Conservation (phyloP, 495 filamentous ascomycete genomes). For the Penicillium roqueforti region DNA sequence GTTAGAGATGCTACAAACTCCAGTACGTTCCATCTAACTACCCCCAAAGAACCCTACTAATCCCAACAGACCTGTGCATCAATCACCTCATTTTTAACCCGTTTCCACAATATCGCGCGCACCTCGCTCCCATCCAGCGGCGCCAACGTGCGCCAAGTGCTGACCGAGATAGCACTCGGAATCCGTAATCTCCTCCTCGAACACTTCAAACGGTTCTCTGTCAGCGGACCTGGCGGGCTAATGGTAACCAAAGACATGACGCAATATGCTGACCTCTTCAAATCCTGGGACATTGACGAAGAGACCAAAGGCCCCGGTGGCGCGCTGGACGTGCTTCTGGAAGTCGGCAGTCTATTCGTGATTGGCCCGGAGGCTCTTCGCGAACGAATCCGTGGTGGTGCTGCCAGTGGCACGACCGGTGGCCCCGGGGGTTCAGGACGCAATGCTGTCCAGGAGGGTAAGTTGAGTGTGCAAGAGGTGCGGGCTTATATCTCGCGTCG, state of each 20-base stretch:
- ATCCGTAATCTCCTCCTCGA: slow-evolving; percentile 75
- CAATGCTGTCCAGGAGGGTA: slow-evolving; percentile 41
- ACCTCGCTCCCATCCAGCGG: slow-evolving; percentile 67
- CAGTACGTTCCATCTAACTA: slow-evolving; percentile 35
- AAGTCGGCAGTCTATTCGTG: slow-evolving; percentile 96
- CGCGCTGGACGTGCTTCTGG: slow-evolving; percentile 76
- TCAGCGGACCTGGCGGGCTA: slow-evolving; percentile 85
- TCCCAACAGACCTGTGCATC: slow-evolving; percentile 61
- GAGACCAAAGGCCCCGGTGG: slow-evolving; percentile 50
- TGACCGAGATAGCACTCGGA: slow-evolving; percentile 78
- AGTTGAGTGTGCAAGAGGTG: slow-evolving; percentile 65
- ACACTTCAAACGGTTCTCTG: slow-evolving; percentile 89
- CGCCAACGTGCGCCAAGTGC: slow-evolving; percentile 70
- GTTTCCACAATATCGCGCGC: slow-evolving; percentile 54
- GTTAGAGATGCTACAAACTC: slow-evolving; percentile 79
- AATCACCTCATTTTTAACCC: slow-evolving; percentile 71
- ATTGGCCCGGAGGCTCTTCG: slow-evolving; percentile 84
- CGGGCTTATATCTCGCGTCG: slow-evolving; percentile 75
- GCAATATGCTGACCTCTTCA: slow-evolving; percentile 78
- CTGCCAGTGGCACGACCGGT: slow-evolving; percentile 27
- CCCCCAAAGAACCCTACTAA: neutral
- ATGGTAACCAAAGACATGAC: slow-evolving; percentile 96
- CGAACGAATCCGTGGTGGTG: slow-evolving; percentile 64
- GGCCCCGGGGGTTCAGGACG: slow-evolving; percentile 22
- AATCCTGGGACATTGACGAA: slow-evolving; percentile 75